A percentile compares a stretch with the other conserved stretches of the same genome.
These are phyloP conservation scores for Leccinum idahoense DNA, from an alignment of 1,284 basidiomycete species.

Conservation along the genomic window DNA sequence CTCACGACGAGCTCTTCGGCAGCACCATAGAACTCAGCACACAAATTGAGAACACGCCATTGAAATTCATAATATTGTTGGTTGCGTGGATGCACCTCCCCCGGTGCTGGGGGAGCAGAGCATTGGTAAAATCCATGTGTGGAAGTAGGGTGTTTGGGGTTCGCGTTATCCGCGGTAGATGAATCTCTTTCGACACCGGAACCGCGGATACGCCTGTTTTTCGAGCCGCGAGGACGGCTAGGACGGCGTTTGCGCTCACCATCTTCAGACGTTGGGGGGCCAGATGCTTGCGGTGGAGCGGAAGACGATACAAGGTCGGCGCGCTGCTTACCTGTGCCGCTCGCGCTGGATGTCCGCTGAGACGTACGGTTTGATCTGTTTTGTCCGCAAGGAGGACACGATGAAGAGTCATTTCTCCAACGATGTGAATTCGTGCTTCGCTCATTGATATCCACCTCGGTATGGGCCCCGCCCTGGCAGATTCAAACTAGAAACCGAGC, in stretches of 20 bases:
- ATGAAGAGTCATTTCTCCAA: conserved; percentile 2
- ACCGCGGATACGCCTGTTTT: conserved; percentile 53
- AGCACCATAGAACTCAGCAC: conserved; percentile 77
- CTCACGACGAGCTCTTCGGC: conserved; percentile 77
- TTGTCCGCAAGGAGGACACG: background rate
- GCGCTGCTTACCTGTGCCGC: conserved; percentile 18
- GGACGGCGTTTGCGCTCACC: conserved; percentile 55
- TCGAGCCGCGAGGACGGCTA: conserved; percentile 70
- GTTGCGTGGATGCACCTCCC: conserved; percentile 58
- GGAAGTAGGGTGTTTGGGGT: conserved; percentile 16
- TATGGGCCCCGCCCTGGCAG: conserved; percentile 34
- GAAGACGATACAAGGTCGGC: conserved; percentile 13
- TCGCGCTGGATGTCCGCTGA: conserved; percentile 15
- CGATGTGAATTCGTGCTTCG: background rate
- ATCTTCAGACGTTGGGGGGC: conserved; percentile 22
- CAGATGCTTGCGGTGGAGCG: conserved; percentile 16
- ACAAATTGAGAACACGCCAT: conserved; percentile 75
- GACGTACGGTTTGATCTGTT: conserved; percentile 22
- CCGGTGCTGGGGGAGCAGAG: conserved; percentile 25
- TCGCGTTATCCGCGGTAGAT: conserved; percentile 12
- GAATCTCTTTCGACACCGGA: conserved; percentile 29
- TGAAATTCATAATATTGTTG: conserved; percentile 80
- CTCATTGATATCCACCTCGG: conserved; percentile 26
- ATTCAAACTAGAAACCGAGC: conserved; percentile 20
- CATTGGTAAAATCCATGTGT: conserved; percentile 28